Conservation (phyloP, 2,329 filamentous ascomycete genomes). For the Coniosporium tulheliwenetii region DNA sequence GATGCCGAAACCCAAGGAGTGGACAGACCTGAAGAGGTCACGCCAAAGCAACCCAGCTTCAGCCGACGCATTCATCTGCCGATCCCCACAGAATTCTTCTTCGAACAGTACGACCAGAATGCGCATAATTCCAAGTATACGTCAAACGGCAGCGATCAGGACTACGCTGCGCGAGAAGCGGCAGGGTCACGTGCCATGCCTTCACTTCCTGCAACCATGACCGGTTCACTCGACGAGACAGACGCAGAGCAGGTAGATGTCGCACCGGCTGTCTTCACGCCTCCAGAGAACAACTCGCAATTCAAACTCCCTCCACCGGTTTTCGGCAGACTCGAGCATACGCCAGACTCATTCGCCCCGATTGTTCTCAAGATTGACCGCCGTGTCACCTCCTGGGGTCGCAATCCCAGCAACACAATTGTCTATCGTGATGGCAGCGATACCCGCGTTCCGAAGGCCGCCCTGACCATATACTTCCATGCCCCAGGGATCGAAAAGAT, state of each 20-base stretch:
- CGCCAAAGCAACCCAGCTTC: conserved; percentile 10
- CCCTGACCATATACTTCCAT: conserved; percentile 64
- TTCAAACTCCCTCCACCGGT: conserved; percentile 23
- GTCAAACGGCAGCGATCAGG: conserved; percentile 26
- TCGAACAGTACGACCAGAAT: conserved; percentile 9
- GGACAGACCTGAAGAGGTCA: conserved; percentile 7
- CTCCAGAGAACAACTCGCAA: not conserved
- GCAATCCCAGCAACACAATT: conserved; percentile 51
- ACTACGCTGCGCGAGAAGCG: conserved; percentile 15
- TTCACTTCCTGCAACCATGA: not conserved
- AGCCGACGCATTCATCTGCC: conserved; percentile 28
- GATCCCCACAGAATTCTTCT: conserved; percentile 28
- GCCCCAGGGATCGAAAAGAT: conserved; percentile 48
- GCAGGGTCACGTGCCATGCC: too few species aligned
- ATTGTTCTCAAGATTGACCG: conserved; percentile 51
- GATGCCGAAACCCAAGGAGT: too few species aligned
- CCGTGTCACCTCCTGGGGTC: conserved; percentile 62
- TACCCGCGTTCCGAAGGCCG: conserved; percentile 62
- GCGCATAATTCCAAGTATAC: conserved; percentile 8
- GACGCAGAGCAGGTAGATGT: not conserved
- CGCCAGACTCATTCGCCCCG: conserved; percentile 47
- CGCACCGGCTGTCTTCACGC: not conserved
- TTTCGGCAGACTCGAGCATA: conserved; percentile 52
- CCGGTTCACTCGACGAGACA: not conserved
- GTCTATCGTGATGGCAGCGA: conserved; percentile 49